Conservation (phyloP, 1,284 basidiomycete genomes). For the Cystobasidium sp. region DNA sequence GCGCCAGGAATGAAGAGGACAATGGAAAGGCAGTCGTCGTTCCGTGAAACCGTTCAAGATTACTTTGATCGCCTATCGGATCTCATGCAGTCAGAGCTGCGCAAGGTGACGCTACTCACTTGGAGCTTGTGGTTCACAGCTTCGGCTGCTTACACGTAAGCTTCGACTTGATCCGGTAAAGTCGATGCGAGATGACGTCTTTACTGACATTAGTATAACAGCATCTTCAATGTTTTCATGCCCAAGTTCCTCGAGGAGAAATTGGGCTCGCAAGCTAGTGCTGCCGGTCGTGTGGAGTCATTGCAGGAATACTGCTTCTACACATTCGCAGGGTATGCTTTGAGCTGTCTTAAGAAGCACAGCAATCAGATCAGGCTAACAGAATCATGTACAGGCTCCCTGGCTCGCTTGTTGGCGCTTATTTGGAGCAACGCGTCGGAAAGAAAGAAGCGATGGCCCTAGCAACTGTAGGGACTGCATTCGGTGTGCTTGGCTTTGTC, state of each 20-base stretch:
- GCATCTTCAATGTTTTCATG: constrained; percentile 96
- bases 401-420: constrained; percentile 70
- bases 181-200: neutral
- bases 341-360: neutral
- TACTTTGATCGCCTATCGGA: constrained; percentile 74
- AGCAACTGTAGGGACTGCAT: constrained; percentile 78
- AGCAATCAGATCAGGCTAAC: neutral
- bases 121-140: constrained; percentile 77
- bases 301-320: constrained; percentile 65
- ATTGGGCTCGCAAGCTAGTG: constrained; percentile 55
- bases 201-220: constrained; percentile 61
- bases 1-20: neutral
- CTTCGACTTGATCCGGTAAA: neutral
- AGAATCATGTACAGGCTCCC: constrained; percentile 30
- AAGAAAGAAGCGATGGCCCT: constrained; percentile 75
- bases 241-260: constrained; percentile 80
- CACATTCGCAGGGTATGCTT: constrained; percentile 73
- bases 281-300: constrained; percentile 46
- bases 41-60: constrained; percentile 61
- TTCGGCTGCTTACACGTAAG: constrained; percentile 51
- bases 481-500: constrained; percentile 77
- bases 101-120: constrained; percentile 58
- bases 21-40: constrained; percentile 57
- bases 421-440: constrained; percentile 76
- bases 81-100: constrained; percentile 71